A percentile compares a stretch with the other conserved stretches of the same genome.
Evolutionary conservation across 768 basidiomycete species (phyloP).

Genomic region (Lactarius quietus): DNA sequence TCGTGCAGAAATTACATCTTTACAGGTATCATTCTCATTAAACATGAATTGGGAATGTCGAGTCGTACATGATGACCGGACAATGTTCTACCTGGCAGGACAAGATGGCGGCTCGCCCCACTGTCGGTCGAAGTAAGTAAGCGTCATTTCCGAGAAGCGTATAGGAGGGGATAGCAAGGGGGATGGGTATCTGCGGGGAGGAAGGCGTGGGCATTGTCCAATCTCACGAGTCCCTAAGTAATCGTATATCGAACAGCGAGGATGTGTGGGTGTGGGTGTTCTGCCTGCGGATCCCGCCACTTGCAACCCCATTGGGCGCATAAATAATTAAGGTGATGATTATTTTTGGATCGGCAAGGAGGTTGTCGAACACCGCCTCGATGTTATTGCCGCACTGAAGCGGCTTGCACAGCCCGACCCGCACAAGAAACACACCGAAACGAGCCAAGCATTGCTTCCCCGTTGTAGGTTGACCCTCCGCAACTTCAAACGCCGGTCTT

Average conservation of each 20-base stretch:
- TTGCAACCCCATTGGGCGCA: not conserved
- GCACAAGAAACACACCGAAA: constrained; percentile 9
- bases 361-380: constrained; percentile 15
- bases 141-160: not conserved
- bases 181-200: not conserved
- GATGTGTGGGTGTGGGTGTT: no score
- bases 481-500: constrained; percentile 10
- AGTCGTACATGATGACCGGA: not conserved
- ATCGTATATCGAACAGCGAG: no score
- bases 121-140: not conserved
- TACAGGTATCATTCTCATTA: not conserved
- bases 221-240: not conserved
- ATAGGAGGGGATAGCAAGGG: not conserved
- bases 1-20: not conserved
- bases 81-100: not conserved
- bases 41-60: not conserved
- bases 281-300: not conserved
- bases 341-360: constrained; percentile 15
- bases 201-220: not conserved
- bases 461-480: constrained; percentile 3
- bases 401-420: constrained; percentile 14
- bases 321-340: not conserved
- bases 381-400: not conserved
- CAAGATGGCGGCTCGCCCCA: not conserved
- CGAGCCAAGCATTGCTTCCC: not conserved